A percentile compares a stretch with the other conserved stretches of the same genome.
These are phyloP conservation scores for Medicago arabica DNA, from an alignment of 306 rosid species.

Conservation along the genomic window DNA sequence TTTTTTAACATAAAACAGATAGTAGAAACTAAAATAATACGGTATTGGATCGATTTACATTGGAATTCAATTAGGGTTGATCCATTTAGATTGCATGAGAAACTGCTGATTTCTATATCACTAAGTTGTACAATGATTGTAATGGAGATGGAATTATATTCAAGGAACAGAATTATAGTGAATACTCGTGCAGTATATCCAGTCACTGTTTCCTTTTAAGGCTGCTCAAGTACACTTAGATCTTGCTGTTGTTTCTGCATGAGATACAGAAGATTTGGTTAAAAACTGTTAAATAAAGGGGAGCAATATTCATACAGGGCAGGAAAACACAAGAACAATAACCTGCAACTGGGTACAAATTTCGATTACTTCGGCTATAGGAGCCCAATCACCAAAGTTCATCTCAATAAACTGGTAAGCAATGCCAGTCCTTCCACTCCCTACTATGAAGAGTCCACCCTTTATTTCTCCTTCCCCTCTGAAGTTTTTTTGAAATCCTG, in stretches of 20 bases:
- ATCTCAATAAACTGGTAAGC: conserved; percentile 91
- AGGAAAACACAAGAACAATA: conserved; percentile 34
- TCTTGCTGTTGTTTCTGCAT: conserved; percentile 61
- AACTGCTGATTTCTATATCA: conserved; percentile 7
- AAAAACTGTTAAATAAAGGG: conserved; percentile 12
- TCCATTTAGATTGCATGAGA: conserved; percentile 21
- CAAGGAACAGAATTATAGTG: conserved; percentile 32
- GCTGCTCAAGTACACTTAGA: conserved; percentile 39
- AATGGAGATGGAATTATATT: conserved; percentile 14
- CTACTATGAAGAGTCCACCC: conserved; percentile 84
- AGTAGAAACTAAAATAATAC: neutral
- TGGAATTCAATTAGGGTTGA: neutral
- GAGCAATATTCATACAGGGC: conserved; percentile 10
- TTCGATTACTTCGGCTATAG: conserved; percentile 79
- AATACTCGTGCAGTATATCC: neutral
- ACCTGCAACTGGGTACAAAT: conserved; percentile 79
- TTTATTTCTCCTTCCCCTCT: conserved; percentile 87
- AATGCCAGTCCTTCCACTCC: conserved; percentile 72
- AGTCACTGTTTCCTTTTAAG: conserved; percentile 38
- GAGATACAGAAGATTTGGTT: conserved; percentile 43
- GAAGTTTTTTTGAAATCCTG: conserved; percentile 65
- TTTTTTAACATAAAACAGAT: neutral
- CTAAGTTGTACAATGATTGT: conserved; percentile 9
- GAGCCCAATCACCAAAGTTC: conserved; percentile 97
- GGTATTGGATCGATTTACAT: conserved; percentile 1